Conservation (phyloP, 257 asterid species). For the Thymus quinquecostatus region DNA sequence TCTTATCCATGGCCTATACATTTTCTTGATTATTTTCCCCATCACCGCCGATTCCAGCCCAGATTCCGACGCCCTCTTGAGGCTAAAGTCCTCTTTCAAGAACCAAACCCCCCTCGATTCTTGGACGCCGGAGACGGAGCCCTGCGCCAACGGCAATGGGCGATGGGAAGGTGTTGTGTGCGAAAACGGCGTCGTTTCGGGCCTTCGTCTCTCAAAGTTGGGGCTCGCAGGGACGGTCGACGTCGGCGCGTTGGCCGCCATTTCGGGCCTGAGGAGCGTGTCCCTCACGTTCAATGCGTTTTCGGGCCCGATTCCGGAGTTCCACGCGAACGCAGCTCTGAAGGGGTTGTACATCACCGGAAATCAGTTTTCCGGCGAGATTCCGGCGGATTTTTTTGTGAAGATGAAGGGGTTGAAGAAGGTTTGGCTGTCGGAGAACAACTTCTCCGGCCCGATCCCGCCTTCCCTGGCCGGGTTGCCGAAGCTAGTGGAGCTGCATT, state of each 20-base stretch:
- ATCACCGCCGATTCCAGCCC: slow-evolving; percentile 38
- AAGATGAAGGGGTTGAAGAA: slow-evolving; percentile 57
- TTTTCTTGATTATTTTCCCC: slow-evolving; percentile 31
- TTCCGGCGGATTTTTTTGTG: slow-evolving; percentile 51
- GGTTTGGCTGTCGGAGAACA: slow-evolving; percentile 63
- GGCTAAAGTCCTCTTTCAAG: slow-evolving; percentile 51
- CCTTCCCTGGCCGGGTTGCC: slow-evolving; percentile 44
- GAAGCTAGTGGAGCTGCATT: slow-evolving; percentile 52
- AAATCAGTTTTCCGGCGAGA: slow-evolving; percentile 68
- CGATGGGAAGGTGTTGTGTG: slow-evolving; percentile 64
- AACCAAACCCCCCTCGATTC: slow-evolving; percentile 56
- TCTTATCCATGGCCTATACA: slow-evolving; percentile 33
- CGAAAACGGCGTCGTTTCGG: slow-evolving; percentile 42
- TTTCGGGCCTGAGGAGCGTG: slow-evolving; percentile 51
- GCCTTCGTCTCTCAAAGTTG: slow-evolving; percentile 46
- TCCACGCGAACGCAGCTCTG: slow-evolving; percentile 47
- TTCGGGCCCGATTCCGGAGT: slow-evolving; percentile 68
- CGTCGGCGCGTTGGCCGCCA: slow-evolving; percentile 53
- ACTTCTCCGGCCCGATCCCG: slow-evolving; percentile 67
- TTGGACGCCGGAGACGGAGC: slow-evolving; percentile 60
- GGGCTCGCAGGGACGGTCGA: slow-evolving; percentile 64
- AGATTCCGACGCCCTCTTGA: slow-evolving; percentile 62
- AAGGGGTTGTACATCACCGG: slow-evolving; percentile 54
- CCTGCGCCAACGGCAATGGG: slow-evolving; percentile 44
- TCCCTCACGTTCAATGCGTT: slow-evolving; percentile 50